Evolutionary conservation across 164 flowering plant genomes (phyloP).

Genomic region (Hamamelis virginiana): DNA sequence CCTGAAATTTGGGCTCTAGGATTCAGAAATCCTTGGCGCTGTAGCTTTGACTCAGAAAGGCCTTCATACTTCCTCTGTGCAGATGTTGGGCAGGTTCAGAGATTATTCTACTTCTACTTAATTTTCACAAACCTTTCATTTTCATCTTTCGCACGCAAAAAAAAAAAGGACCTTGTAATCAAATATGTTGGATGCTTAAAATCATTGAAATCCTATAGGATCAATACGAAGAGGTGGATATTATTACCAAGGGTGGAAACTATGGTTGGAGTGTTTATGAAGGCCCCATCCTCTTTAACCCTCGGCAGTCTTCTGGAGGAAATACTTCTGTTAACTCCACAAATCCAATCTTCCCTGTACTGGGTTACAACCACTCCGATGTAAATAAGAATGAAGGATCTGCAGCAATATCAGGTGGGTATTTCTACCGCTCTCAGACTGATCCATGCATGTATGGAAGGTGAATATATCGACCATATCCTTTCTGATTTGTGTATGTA

Average conservation of each 20-base stretch:
- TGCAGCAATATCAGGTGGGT: conserved; percentile 87
- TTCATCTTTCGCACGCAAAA: too few species aligned
- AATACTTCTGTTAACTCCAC: conserved; percentile 49
- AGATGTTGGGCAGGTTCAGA: conserved; percentile 81
- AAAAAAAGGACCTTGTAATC: neutral
- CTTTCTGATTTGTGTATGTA: too few species aligned
- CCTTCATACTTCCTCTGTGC: conserved; percentile 88
- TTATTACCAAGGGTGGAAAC: conserved; percentile 79
- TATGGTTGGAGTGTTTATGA: conserved; percentile 88
- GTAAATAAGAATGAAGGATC: conserved; percentile 61
- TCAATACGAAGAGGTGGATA: conserved; percentile 75
- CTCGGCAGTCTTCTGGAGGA: conserved; percentile 48
- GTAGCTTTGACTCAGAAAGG: conserved; percentile 87
- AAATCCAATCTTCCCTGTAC: conserved; percentile 59
- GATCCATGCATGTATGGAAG: conserved; percentile 94
- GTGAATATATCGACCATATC: conserved; percentile 30
- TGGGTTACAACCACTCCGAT: conserved; percentile 80
- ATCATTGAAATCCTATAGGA: conserved; percentile 40
- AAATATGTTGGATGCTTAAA: neutral
- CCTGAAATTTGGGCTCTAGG: conserved; percentile 96
- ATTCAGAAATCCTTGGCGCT: conserved; percentile 93
- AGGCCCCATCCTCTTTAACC: conserved; percentile 47
- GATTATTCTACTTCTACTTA: neutral
- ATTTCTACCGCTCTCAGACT: conserved; percentile 61
- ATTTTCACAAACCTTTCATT: too few species aligned